Percentiles rank a stretch among this genome's conserved stretches.
Conservation (phyloP, 257 asterid genomes). For the Paraleonurus japonicus region DNA sequence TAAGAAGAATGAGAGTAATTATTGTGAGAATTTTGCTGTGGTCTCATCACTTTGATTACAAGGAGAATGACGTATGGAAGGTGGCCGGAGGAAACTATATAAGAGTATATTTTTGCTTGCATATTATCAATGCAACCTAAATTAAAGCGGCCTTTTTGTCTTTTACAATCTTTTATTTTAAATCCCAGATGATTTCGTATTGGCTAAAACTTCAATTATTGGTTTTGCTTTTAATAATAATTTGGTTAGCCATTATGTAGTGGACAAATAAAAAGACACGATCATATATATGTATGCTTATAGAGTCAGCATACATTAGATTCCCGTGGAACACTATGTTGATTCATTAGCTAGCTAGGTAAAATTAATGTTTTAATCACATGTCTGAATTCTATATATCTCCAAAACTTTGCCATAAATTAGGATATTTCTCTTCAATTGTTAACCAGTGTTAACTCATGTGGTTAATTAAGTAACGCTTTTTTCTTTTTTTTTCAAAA, state of each 20-base stretch:
- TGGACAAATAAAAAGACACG: neutral
- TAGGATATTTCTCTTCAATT: too few relatives aligned
- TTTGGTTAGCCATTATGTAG: neutral
- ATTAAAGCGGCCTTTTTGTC: neutral
- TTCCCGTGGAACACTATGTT: neutral
- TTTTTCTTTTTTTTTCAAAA: too few relatives aligned
- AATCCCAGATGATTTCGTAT: neutral
- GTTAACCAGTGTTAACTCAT: too few relatives aligned
- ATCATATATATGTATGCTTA: too few relatives aligned
- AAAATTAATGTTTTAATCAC: too few relatives aligned
- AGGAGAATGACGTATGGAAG: neutral
- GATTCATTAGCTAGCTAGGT: too few relatives aligned
- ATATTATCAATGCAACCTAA: neutral
- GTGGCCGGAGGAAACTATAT: neutral
- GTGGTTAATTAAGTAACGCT: too few relatives aligned
- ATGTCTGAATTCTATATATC: too few relatives aligned
- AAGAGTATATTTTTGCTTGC: neutral
- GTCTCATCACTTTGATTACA: neutral
- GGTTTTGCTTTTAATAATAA: neutral
- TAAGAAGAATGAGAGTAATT: neutral
- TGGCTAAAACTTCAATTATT: too few relatives aligned
- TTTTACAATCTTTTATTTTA: neutral
- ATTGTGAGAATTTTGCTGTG: neutral
- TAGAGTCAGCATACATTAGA: neutral
- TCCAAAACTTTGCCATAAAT: too few relatives aligned